These are phyloP conservation scores for Papiliotrema flavescens DNA, from an alignment of 1,284 basidiomycete genomes.

Conservation along the genomic window DNA sequence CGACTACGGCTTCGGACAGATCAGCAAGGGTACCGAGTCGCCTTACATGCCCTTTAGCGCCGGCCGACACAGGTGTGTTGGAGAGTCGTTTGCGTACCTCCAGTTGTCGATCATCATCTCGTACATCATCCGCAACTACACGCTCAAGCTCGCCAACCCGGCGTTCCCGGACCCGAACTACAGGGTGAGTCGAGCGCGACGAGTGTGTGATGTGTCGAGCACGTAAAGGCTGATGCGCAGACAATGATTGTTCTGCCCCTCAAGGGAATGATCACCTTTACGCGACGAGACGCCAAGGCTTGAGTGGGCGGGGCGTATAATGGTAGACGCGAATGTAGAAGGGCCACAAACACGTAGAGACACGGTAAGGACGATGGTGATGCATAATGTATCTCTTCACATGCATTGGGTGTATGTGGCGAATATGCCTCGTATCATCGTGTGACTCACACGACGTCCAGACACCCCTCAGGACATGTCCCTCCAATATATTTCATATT, in stretches of 20 bases:
- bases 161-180: constrained; percentile 82
- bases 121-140: constrained; percentile 72
- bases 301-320: no score
- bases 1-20: constrained; percentile 92
- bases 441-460: no score
- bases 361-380: no score
- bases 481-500: no score
- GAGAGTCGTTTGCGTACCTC: constrained; percentile 80
- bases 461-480: no score
- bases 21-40: constrained; percentile 86
- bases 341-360: no score
- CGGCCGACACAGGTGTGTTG: constrained; percentile 70
- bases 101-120: constrained; percentile 83
- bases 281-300: neutral
- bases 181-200: constrained; percentile 58
- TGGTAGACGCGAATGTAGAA: no score
- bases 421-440: no score
- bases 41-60: constrained; percentile 96
- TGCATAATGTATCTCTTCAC: no score
- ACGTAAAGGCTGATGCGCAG: constrained; percentile 35
- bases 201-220: neutral
- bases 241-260: constrained; percentile 69
- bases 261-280: constrained; percentile 31
- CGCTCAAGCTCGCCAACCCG: constrained; percentile 63
- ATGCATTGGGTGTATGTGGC: no score